Conservation (phyloP, 2,329 filamentous ascomycete species). For the Epichloe brachyelytri region DNA sequence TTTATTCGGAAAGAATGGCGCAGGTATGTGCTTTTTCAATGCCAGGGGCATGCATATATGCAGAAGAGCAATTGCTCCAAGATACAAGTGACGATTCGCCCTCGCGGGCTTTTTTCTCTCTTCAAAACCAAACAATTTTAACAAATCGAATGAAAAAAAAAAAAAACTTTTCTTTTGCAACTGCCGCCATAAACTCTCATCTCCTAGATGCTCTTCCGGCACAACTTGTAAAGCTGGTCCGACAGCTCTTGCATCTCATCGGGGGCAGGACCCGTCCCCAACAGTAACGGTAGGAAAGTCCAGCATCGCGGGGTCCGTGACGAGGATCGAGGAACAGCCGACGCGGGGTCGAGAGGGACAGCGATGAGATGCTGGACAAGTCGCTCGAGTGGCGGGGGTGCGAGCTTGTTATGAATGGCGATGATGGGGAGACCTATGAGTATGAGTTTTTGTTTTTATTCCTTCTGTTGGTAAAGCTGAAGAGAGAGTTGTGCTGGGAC, state of each 20-base stretch:
- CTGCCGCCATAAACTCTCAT: background rate
- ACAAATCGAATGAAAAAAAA: background rate
- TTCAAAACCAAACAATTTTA: background rate
- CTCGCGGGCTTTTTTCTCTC: background rate
- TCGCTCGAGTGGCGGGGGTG: background rate
- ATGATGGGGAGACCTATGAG: background rate
- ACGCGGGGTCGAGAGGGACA: background rate
- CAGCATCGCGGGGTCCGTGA: background rate
- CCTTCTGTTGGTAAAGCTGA: background rate
- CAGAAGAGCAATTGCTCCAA: no score
- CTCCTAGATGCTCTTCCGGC: background rate
- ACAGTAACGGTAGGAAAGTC: conserved; percentile 1
- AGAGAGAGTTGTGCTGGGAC: background rate
- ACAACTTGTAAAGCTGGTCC: conserved; percentile 3
- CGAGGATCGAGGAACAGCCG: background rate
- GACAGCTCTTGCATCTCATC: conserved; percentile 2
- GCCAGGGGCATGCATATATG: no score
- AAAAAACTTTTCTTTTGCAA: background rate
- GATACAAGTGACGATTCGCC: background rate
- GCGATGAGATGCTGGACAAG: conserved; percentile 2
- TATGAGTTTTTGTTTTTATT: background rate
- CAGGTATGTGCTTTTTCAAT: no score
- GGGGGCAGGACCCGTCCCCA: background rate
- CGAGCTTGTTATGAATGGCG: background rate
- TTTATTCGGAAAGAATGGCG: no score